Evolutionary conservation across 2,329 filamentous ascomycete genomes (phyloP), one percentile per base, ranked within the genome.

Genomic region (Aspergillus calidoustus): DNA sequence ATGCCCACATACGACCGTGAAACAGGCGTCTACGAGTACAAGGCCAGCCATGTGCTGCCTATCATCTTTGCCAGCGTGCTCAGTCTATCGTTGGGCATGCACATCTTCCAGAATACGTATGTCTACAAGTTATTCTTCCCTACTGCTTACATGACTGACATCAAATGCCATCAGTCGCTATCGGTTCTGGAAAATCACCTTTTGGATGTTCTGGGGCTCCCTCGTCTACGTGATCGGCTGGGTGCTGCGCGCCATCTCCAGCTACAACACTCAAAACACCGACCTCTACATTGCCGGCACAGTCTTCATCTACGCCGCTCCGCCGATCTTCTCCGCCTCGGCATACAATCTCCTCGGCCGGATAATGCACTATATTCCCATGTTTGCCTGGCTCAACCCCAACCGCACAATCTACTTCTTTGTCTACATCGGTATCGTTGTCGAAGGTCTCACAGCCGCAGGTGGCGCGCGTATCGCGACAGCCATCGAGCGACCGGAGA

Each of bases 331-430:
- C 49, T 61, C 59, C 3, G 59, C 59, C 31, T 51, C 54, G 1
- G 59, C 59, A 15, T 61, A 61, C 9, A 61, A 61, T 54, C 50
- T 61, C 23, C 54, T 61, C 22, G 59, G 59, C 23, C 59, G 59
- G 5, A 57, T 61, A 43, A 61, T 61, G 59, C 49, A 61, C 54
- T 61, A 61, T 43, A 51, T 57, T 17, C 59, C 59, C 31, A 61
- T 61, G 59, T 61, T 61, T 44, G 59, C 59, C 13, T 61, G 54
- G 59, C 49, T 61, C 1, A 61, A 61, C n/a, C 59, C 54, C 4
- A 61, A 61, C 50, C 59, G 59, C 22, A 61, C 59, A 13, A 55
- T 58, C 54, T 38, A 43, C 22, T 61, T 58, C 59, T 57, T 61
- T 44, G 49, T 58, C 43, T 61, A 61, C 31, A 47, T 61, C 31